Base-by-base conservation (phyloP, 78 protist genomes). In the Cavenderia fasciculata region DNA sequence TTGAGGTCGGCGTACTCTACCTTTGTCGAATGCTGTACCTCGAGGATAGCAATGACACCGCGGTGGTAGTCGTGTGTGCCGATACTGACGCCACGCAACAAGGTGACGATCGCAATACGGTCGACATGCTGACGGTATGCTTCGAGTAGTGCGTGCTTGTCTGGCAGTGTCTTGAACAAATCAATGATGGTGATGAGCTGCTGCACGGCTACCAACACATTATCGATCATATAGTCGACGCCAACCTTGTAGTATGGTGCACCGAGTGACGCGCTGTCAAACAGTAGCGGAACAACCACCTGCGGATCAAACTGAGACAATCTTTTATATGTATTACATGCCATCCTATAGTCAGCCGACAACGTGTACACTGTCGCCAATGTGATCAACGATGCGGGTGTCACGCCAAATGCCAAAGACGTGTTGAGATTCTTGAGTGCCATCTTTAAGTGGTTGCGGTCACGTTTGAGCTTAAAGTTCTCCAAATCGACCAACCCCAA, bases 401-500 rank as follows among this genome's bases (percentile, higher is more conserved):
- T 29, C 4, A 25, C 46, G 21, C 36, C 11, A n/a, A 51, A 71
- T 12, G 23, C 8, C 14, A 51, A 25, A 6, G 78, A 71, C 4
- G 41, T 10, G 3, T 12, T 31, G 33, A 71, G 21, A 2, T 5
- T 71, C 63, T 71, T 51, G 12, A 10, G 14, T 8, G 78, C 78
- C 2, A 5, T 19, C 21, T 52, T 43, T 43, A 47, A 23, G 4
- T 5, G 49, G 52, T 51, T 71, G 29, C 5, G 14, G 1, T 18
- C 29, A 4, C 61, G 16, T 14, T 21, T 69, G 31, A 71, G 78
- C 29, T 71, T 71, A 14, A 51, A 25, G 12, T 21, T 51, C 10
- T 71, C 78, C 8, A 71, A 4, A 4, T 71, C 78, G 4, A 71
- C 78, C 36, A 71, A 16, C 2, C 78, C 78, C 38, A 51, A 34